Conservation (phyloP, 2,329 filamentous ascomycete species). For the Hypomyces rosellus region DNA sequence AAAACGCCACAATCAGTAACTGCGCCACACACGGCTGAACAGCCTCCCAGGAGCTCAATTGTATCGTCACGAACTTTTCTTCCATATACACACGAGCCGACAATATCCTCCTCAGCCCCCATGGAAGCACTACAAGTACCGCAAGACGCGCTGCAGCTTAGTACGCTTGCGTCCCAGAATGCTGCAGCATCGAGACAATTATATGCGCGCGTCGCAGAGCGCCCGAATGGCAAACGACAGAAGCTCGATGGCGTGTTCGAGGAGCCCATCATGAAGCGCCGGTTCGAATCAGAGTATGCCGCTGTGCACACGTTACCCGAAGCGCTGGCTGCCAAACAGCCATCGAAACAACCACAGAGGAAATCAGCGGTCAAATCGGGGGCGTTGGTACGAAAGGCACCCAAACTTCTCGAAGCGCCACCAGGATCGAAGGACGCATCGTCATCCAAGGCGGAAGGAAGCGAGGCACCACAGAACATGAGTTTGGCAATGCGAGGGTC, state of each 20-base stretch:
- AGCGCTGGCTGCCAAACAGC: slow-evolving; percentile 72
- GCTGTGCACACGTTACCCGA: slow-evolving; percentile 71
- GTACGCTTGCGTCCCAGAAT: slow-evolving; percentile 30
- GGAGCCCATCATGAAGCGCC: slow-evolving; percentile 32
- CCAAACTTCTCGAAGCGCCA: slow-evolving; percentile 34
- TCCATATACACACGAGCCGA: neutral
- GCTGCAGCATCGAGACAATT: slow-evolving; percentile 26
- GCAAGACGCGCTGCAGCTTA: slow-evolving; percentile 28
- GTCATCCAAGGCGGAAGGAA: slow-evolving; percentile 12
- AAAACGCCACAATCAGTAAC: neutral
- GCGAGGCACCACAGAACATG: slow-evolving; percentile 21
- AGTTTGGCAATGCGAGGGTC: slow-evolving; percentile 26
- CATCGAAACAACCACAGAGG: slow-evolving; percentile 35
- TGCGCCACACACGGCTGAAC: slow-evolving; percentile 26
- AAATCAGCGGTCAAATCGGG: slow-evolving; percentile 41
- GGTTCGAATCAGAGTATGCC: slow-evolving; percentile 69
- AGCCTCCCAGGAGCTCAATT: slow-evolving; percentile 15
- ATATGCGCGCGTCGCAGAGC: slow-evolving; percentile 23
- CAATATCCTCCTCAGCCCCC: neutral
- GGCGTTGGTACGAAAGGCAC: slow-evolving; percentile 26
- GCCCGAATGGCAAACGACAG: slow-evolving; percentile 30
- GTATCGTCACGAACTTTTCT: slow-evolving; percentile 16
- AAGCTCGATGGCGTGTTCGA: slow-evolving; percentile 30
- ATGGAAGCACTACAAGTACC: slow-evolving; percentile 30
- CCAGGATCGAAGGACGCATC: slow-evolving; percentile 31